phyloP scores from a whole-genome alignment of 495 filamentous ascomycete genomes.

The Cercophora sp. region DNA sequence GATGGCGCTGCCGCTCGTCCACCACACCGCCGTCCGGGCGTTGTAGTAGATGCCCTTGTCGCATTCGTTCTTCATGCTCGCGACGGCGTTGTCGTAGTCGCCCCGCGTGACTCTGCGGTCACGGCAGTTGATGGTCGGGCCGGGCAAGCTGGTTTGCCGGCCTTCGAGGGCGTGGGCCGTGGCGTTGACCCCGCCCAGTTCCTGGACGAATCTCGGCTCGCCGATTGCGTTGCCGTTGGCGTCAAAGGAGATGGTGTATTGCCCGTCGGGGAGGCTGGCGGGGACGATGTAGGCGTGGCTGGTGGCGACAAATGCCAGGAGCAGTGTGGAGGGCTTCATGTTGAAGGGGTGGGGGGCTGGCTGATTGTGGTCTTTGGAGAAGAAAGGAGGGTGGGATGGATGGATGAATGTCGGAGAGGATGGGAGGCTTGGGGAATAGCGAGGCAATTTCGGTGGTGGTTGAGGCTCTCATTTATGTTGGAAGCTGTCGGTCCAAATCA shows the following conservation, averaged over 20 bases:
- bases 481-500: no score
- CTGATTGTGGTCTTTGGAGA: not conserved
- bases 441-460: no score
- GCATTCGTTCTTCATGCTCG: not conserved
- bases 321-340: not conserved
- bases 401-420: no score
- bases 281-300: not conserved
- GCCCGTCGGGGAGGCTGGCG: not conserved
- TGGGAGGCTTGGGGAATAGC: no score
- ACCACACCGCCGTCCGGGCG: not conserved
- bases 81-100: not conserved
- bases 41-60: not conserved
- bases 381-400: not conserved
- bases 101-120: not conserved
- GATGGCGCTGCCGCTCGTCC: not conserved
- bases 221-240: not conserved
- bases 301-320: not conserved
- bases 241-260: constrained; percentile 2
- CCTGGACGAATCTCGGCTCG: not conserved
- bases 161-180: not conserved
- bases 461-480: no score
- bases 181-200: not conserved
- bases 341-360: no score
- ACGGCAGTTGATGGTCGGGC: constrained; percentile 2
- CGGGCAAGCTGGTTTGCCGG: not conserved